Evolutionary conservation across 2,329 filamentous ascomycete genomes (phyloP).

Genomic region (Aspergillus fructus): DNA sequence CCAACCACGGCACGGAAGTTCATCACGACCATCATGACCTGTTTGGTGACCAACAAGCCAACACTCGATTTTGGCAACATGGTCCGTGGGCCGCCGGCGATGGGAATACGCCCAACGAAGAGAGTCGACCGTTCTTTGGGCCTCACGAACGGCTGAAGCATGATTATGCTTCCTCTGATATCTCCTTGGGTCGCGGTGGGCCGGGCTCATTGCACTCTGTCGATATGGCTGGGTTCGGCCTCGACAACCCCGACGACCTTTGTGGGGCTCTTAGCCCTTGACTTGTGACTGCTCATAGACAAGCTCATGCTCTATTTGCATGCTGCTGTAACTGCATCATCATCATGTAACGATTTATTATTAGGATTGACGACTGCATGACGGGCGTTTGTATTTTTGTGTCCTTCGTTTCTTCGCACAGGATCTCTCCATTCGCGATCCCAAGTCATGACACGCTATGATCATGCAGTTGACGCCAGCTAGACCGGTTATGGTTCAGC

Average conservation of each 20-base stretch:
- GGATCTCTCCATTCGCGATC: not conserved
- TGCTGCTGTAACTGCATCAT: conserved; percentile 33
- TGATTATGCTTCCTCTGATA: conserved; percentile 46
- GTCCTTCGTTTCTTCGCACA: conserved; percentile 15
- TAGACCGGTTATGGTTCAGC: conserved; percentile 35
- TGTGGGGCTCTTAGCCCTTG: conserved; percentile 39
- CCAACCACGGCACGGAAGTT: conserved; percentile 33
- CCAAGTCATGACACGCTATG: conserved; percentile 12
- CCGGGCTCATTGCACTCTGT: conserved; percentile 46
- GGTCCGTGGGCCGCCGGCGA: conserved; percentile 44
- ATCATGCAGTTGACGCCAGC: conserved; percentile 32
- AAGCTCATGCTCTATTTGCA: conserved; percentile 22
- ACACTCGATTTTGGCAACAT: conserved; percentile 46
- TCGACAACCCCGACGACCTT: conserved; percentile 40
- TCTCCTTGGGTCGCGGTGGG: conserved; percentile 43
- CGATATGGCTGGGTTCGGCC: conserved; percentile 46
- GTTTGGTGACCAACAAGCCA: conserved; percentile 46
- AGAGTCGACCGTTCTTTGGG: conserved; percentile 44
- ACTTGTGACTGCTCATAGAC: conserved; percentile 12
- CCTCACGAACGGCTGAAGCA: conserved; percentile 44
- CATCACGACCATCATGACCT: conserved; percentile 45
- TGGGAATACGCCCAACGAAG: conserved; percentile 43
- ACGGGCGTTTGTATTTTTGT: conserved; percentile 35
- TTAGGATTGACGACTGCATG: conserved; percentile 43
- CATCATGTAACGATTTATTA: conserved; percentile 42